Conservation (phyloP, 192 early-diverging fungal species). For the Coemansia sp. region DNA sequence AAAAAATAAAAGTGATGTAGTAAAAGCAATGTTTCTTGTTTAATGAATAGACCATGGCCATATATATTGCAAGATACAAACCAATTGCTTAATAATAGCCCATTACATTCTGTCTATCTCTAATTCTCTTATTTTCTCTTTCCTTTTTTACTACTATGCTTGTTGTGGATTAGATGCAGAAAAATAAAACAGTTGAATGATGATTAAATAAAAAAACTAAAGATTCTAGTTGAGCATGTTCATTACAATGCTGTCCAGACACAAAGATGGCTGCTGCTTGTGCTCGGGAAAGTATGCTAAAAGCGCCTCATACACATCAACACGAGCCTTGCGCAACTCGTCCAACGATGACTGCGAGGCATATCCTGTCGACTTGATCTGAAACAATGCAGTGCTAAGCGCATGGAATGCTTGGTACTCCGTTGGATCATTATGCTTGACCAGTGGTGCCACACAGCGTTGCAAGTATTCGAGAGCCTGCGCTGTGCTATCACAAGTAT, state of each 20-base stretch:
- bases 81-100: too few species aligned
- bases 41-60: too few species aligned
- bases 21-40: too few species aligned
- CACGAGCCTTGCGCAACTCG: conserved; percentile 20
- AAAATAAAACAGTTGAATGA: too few species aligned
- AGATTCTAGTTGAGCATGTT: conserved; percentile 4
- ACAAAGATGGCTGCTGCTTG: conserved; percentile 28
- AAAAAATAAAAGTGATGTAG: too few species aligned
- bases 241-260: conserved; percentile 17
- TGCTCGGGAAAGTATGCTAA: conserved; percentile 31
- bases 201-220: neutral
- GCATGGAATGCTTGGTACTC: conserved; percentile 42
- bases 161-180: neutral
- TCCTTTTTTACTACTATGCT: conserved; percentile 35
- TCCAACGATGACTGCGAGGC: conserved; percentile 3
- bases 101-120: too few species aligned
- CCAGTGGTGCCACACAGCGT: conserved; percentile 62
- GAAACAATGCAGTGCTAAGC: conserved; percentile 47
- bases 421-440: conserved; percentile 55
- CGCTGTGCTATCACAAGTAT: conserved; percentile 9
- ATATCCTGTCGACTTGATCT: conserved; percentile 6
- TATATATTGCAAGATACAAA: too few species aligned
- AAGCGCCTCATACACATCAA: conserved; percentile 34
- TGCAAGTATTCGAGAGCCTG: conserved; percentile 77
- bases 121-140: too few species aligned